Conservation (phyloP, 2,329 filamentous ascomycete species). For the Fusarium brevicatenulatum region DNA sequence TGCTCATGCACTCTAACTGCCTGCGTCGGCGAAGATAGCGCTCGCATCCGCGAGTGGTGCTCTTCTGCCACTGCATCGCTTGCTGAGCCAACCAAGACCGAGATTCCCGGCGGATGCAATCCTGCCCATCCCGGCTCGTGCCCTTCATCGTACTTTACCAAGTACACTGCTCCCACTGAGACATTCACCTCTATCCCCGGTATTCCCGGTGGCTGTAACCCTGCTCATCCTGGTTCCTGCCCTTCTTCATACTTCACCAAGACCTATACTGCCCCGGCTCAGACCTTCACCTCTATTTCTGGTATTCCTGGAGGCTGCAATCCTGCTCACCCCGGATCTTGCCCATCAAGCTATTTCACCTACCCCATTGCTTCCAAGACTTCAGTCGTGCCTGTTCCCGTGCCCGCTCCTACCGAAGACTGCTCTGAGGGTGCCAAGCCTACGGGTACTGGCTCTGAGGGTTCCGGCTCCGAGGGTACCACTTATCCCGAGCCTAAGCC, state of each 20-base stretch:
- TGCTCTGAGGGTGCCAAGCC: background rate
- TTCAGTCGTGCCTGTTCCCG: background rate
- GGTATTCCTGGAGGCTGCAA: slow-evolving; percentile 16
- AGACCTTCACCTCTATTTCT: background rate
- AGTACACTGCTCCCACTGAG: background rate
- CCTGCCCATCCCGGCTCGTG: background rate
- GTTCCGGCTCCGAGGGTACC: background rate
- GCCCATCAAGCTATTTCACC: slow-evolving; percentile 16
- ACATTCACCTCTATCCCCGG: slow-evolving; percentile 13
- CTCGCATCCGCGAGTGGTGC: slow-evolving; percentile 7
- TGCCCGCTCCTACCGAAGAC: background rate
- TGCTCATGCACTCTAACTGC: background rate
- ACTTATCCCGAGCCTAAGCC: slow-evolving; percentile 10
- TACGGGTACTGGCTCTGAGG: background rate
- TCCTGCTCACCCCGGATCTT: slow-evolving; percentile 18
- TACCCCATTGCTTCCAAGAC: background rate
- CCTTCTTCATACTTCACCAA: slow-evolving; percentile 1
- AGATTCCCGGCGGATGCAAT: background rate
- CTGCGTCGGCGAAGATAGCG: background rate
- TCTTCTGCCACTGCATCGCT: slow-evolving; percentile 8
- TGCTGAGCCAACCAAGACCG: slow-evolving; percentile 4
- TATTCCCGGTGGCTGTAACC: slow-evolving; percentile 25
- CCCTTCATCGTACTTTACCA: background rate
- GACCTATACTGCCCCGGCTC: background rate
- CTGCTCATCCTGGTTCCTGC: slow-evolving; percentile 26